These are phyloP conservation scores for Eimeria necatrix DNA, from an alignment of 169 alveolate genomes.

Conservation along the genomic window DNA sequence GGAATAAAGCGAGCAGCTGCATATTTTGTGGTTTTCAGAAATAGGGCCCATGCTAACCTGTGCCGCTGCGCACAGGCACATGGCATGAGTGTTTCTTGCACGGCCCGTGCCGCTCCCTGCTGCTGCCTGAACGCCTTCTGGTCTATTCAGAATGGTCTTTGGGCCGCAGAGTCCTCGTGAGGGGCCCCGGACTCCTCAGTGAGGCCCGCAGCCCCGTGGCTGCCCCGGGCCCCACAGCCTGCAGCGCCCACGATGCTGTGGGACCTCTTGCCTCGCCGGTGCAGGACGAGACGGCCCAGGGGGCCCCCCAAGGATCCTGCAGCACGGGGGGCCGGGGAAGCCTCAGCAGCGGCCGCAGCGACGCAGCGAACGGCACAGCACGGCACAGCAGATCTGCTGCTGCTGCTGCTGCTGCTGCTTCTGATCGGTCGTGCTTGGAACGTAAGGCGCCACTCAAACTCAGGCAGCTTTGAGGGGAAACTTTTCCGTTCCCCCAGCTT, in stretches of 20 bases:
- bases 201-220: neutral
- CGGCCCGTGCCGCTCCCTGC: slow-evolving; percentile 23
- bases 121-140: slow-evolving; percentile 6
- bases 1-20: no score
- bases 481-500: neutral
- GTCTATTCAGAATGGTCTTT: neutral
- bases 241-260: neutral
- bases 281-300: neutral
- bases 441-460: neutral
- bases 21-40: no score
- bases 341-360: no score
- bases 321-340: neutral
- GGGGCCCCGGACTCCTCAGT: slow-evolving; percentile 9
- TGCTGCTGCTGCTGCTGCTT: slow-evolving; percentile 41
- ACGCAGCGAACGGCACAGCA: neutral
- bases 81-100: slow-evolving; percentile 5
- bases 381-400: neutral
- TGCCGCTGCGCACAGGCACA: neutral
- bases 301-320: neutral
- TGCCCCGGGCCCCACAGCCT: neutral
- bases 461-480: neutral
- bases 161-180: neutral
- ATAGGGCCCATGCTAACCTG: no score
- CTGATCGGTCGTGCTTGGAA: neutral
- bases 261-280: neutral